Conservation (phyloP, 208 protist species). For the Crithidia sp. region DNA sequence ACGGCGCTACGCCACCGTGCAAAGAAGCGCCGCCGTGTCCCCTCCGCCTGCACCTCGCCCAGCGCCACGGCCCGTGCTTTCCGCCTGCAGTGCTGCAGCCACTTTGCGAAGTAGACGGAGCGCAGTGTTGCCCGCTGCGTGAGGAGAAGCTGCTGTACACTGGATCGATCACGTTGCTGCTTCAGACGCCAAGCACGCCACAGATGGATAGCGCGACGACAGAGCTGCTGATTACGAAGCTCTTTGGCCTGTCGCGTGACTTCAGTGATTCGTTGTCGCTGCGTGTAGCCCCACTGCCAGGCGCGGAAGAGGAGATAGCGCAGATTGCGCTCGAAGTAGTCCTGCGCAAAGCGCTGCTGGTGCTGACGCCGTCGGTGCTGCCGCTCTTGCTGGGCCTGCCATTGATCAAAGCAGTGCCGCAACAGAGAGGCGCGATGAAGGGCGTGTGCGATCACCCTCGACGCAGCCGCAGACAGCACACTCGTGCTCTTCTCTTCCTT, state of each 20-base stretch:
- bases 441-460: conserved; percentile 48
- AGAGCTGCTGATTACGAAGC: conserved; percentile 5
- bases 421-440: conserved; percentile 37
- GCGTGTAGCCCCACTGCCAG: conserved; percentile 60
- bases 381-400: conserved; percentile 14
- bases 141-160: neutral
- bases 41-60: neutral
- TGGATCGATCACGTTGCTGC: neutral
- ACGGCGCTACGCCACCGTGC: neutral
- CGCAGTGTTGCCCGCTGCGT: neutral
- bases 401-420: conserved; percentile 24
- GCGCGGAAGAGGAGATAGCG: conserved; percentile 63
- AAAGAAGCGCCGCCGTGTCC: neutral
- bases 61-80: neutral
- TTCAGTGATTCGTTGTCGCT: neutral
- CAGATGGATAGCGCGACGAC: neutral
- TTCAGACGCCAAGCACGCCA: conserved; percentile 12
- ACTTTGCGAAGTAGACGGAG: conserved; percentile 1
- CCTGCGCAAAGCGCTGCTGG: conserved; percentile 31
- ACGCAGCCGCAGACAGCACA: conserved; percentile 26
- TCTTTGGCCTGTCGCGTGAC: neutral
- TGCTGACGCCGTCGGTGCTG: conserved; percentile 16
- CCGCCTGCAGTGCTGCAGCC: conserved; percentile 3
- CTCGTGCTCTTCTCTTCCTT: neutral
- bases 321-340: conserved; percentile 40